These are phyloP conservation scores for Thelonectria discophora DNA, from an alignment of 2,329 filamentous ascomycete genomes.

Conservation along the genomic window DNA sequence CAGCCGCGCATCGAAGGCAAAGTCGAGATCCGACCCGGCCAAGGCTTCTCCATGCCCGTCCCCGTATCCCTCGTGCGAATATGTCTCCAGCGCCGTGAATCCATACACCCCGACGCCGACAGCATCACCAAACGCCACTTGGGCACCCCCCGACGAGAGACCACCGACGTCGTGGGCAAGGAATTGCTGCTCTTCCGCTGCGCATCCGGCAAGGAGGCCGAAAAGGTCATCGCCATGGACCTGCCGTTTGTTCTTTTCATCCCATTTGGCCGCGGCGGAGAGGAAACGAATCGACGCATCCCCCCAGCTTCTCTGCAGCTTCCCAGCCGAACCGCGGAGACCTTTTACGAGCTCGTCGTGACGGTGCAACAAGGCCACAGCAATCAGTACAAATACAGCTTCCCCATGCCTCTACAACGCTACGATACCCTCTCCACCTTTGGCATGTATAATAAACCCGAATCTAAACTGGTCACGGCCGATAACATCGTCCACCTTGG, in stretches of 20 bases:
- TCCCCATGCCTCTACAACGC: conserved; percentile 88
- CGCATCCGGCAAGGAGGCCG: conserved; percentile 81
- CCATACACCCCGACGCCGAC: conserved; percentile 95
- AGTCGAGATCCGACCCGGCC: conserved; percentile 90
- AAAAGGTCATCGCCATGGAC: conserved; percentile 94
- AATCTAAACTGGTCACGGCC: conserved; percentile 83
- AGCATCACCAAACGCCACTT: conserved; percentile 92
- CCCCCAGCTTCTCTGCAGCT: conserved; percentile 92
- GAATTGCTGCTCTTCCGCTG: conserved; percentile 93
- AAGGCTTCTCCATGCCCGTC: conserved; percentile 88
- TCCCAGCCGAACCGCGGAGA: conserved; percentile 93
- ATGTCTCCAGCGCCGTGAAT: conserved; percentile 91
- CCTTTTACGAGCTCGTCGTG: conserved; percentile 95
- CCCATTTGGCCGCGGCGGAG: conserved; percentile 88
- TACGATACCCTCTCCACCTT: conserved; percentile 98
- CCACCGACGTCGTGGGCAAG: conserved; percentile 92
- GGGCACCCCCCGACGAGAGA: conserved; percentile 88
- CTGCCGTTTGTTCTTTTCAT: conserved; percentile 97
- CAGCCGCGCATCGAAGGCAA: conserved; percentile 97
- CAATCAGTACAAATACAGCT: conserved; percentile 88
- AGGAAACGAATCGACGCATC: conserved; percentile 88
- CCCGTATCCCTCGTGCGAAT: conserved; percentile 93
- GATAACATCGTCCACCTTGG: conserved; percentile 93
- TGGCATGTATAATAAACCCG: conserved; percentile 98
- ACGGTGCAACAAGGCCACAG: conserved; percentile 90